phyloP scores from a whole-genome alignment of 1,284 basidiomycete genomes.

The Cutaneotrichosporon sp. region DNA sequence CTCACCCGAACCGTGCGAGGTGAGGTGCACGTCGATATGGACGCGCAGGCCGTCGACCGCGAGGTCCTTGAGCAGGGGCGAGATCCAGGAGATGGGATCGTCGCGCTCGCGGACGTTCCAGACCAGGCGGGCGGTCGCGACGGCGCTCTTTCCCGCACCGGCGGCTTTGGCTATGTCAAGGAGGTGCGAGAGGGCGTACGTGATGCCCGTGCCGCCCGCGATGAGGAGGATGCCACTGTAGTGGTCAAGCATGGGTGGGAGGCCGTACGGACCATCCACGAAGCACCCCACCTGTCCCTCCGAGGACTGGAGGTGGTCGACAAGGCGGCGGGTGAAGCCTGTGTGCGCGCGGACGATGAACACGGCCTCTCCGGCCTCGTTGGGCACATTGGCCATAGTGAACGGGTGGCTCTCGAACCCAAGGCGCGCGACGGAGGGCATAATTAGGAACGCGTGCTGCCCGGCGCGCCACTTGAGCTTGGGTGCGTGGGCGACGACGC shows the following conservation, averaged over 20 bases:
- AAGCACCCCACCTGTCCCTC: conserved; percentile 30
- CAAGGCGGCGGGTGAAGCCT: conserved; percentile 57
- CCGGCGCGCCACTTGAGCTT: conserved; percentile 59
- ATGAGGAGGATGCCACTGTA: conserved; percentile 45
- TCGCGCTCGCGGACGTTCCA: conserved; percentile 36
- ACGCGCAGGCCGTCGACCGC: conserved; percentile 16
- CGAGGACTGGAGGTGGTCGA: conserved; percentile 29
- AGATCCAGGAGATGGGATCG: conserved; percentile 27
- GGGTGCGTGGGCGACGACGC: conserved; percentile 56
- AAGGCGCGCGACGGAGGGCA: conserved; percentile 57
- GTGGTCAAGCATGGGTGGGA: conserved; percentile 22
- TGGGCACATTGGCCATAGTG: conserved; percentile 59
- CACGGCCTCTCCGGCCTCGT: conserved; percentile 33
- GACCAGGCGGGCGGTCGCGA: conserved; percentile 34
- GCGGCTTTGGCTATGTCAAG: conserved; percentile 34
- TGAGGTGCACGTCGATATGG: conserved; percentile 24
- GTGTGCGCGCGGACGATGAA: conserved; percentile 59
- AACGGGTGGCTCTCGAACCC: conserved; percentile 62
- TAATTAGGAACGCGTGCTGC: conserved; percentile 59
- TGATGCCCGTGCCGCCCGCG: conserved; percentile 48
- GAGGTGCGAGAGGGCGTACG: conserved; percentile 40
- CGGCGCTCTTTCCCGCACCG: conserved; percentile 29
- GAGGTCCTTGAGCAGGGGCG: conserved; percentile 20
- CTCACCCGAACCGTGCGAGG: too few species aligned
- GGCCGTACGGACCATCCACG: conserved; percentile 50